phyloP scores from a whole-genome alignment of 345 rosid species.

The Stellera chamaejasme region DNA sequence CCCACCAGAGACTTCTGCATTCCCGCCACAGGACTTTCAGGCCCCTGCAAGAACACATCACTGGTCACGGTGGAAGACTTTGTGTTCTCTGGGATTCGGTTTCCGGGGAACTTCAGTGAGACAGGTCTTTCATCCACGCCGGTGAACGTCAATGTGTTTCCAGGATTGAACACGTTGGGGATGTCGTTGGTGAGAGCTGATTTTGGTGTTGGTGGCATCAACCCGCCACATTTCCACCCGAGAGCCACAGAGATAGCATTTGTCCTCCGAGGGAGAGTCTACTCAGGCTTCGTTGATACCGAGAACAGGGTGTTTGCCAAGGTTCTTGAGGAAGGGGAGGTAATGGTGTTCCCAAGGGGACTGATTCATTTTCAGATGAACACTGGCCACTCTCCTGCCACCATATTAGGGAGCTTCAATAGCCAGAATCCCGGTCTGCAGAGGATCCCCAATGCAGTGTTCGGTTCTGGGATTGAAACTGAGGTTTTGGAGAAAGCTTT shows the following conservation, averaged over 20 bases:
- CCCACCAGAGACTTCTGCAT: conserved; percentile 73
- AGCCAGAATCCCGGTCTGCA: conserved; percentile 69
- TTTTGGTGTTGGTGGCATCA: conserved; percentile 51
- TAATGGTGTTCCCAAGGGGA: conserved; percentile 85
- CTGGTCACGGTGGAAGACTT: conserved; percentile 53
- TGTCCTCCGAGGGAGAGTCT: conserved; percentile 49
- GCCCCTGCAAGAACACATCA: conserved; percentile 58
- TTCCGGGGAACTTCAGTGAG: conserved; percentile 36
- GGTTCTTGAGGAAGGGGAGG: conserved; percentile 71
- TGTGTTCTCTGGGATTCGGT: conserved; percentile 52
- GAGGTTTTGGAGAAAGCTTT: conserved; percentile 69
- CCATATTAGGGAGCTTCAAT: conserved; percentile 57
- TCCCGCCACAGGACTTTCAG: conserved; percentile 18
- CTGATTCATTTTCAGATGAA: conserved; percentile 84
- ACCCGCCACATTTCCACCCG: conserved; percentile 79
- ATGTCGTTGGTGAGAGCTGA: conserved; percentile 71
- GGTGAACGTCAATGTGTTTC: conserved; percentile 50
- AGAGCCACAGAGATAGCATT: conserved; percentile 66
- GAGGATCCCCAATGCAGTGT: conserved; percentile 59
- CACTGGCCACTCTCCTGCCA: conserved; percentile 53
- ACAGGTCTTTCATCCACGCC: conserved; percentile 53
- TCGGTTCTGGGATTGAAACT: conserved; percentile 61
- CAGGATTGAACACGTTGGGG: conserved; percentile 67
- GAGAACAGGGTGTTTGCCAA: conserved; percentile 49
- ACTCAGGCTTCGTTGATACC: conserved; percentile 74